Conservation (phyloP, 2,329 filamentous ascomycete genomes). For the Hirsutella thompsonii region DNA sequence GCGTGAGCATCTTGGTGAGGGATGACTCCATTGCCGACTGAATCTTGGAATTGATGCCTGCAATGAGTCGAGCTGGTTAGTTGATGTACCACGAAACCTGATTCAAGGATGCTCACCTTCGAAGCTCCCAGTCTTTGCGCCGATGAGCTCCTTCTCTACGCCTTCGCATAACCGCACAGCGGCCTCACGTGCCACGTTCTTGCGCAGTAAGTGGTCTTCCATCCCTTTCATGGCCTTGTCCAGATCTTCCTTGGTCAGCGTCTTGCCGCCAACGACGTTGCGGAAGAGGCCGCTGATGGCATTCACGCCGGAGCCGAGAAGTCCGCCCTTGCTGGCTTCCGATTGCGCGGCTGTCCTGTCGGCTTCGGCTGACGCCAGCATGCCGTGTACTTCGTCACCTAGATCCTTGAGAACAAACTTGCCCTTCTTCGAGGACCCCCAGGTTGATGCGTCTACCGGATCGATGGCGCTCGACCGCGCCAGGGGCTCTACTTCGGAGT, state of each 20-base stretch:
- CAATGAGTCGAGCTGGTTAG: background rate
- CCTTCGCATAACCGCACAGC: slow-evolving; percentile 83
- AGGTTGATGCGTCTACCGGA: slow-evolving; percentile 63
- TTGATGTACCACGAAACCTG: background rate
- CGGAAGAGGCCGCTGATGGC: slow-evolving; percentile 82
- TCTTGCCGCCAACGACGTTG: slow-evolving; percentile 91
- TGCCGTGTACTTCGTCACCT: slow-evolving; percentile 84
- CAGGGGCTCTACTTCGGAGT: slow-evolving; percentile 35
- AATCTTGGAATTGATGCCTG: slow-evolving; percentile 66
- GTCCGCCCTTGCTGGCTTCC: slow-evolving; percentile 37
- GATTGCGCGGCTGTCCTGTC: slow-evolving; percentile 39
- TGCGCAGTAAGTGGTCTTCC: slow-evolving; percentile 87
- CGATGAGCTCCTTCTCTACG: slow-evolving; percentile 79
- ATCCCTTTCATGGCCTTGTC: slow-evolving; percentile 90
- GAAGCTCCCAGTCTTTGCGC: slow-evolving; percentile 84
- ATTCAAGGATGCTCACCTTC: slow-evolving; percentile 40
- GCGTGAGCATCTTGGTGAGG: slow-evolving; percentile 87
- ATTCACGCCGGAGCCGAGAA: slow-evolving; percentile 69
- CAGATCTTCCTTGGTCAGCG: slow-evolving; percentile 75
- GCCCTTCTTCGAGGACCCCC: slow-evolving; percentile 78
- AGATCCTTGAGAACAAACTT: slow-evolving; percentile 91
- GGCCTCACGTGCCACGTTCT: slow-evolving; percentile 93
- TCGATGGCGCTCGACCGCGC: slow-evolving; percentile 51
- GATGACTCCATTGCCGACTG: slow-evolving; percentile 83
- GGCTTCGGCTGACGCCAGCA: slow-evolving; percentile 68